These are phyloP conservation scores for Hypoxylon crocopeplum DNA, from an alignment of 495 filamentous ascomycete species.

Conservation along the genomic window DNA sequence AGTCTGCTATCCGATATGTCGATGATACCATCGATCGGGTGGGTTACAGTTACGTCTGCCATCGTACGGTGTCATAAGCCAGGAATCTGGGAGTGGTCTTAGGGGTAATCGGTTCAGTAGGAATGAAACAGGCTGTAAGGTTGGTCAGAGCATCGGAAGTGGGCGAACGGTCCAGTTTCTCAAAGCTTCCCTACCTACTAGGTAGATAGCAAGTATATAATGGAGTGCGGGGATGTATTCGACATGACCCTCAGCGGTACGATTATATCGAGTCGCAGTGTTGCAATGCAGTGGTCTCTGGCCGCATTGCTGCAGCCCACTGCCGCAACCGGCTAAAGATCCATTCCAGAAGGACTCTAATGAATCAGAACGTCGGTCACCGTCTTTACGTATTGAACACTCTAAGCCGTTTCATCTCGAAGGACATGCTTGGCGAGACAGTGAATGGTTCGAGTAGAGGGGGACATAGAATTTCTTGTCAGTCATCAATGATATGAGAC, in stretches of 20 bases:
- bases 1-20: slow-evolving; percentile 13
- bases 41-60: slow-evolving; percentile 25
- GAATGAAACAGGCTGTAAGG: slow-evolving; percentile 11
- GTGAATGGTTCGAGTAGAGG: too few relatives aligned
- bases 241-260: slow-evolving; percentile 3
- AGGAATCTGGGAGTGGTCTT: slow-evolving; percentile 24
- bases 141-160: not conserved
- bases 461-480: too few relatives aligned
- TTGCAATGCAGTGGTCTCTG: slow-evolving; percentile 24
- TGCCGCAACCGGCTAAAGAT: slow-evolving; percentile 31
- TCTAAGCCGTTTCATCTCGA: slow-evolving; percentile 19
- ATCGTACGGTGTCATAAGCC: slow-evolving; percentile 21
- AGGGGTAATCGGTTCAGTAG: not conserved
- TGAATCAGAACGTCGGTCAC: slow-evolving; percentile 5
- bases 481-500: too few relatives aligned
- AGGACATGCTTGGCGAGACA: not conserved
- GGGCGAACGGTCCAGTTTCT: slow-evolving; percentile 3
- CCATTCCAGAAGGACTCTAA: slow-evolving; percentile 6
- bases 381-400: slow-evolving; percentile 5
- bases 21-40: slow-evolving; percentile 30
- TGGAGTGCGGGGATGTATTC: slow-evolving; percentile 14
- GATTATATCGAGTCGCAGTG: slow-evolving; percentile 22
- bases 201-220: slow-evolving; percentile 8
- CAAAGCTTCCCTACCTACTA: not conserved
- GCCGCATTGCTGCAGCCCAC: slow-evolving; percentile 21